Evolutionary conservation across 2,329 filamentous ascomycete genomes (phyloP).

Genomic region (Penicillium sp.): DNA sequence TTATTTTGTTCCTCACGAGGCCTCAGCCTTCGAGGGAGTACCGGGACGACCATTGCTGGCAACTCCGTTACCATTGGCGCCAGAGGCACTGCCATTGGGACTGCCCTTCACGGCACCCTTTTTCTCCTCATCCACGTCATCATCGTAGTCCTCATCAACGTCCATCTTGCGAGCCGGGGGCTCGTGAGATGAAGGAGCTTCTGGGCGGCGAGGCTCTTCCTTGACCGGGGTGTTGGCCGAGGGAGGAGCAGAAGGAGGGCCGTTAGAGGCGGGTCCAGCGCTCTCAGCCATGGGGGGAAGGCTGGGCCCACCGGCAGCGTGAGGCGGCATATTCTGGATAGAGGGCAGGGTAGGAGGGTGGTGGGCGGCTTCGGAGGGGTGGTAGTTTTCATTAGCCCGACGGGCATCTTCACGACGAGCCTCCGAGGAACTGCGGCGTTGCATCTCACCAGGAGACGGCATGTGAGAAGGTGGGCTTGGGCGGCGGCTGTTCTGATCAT

Average conservation of each 20-base stretch:
- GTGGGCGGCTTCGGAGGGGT: conserved; percentile 90
- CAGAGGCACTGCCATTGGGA: conserved; percentile 32
- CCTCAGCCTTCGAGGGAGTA: conserved; percentile 34
- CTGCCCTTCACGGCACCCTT: conserved; percentile 39
- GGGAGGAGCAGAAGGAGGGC: conserved; percentile 40
- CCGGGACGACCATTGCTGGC: conserved; percentile 25
- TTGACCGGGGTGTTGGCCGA: conserved; percentile 54
- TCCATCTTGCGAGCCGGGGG: conserved; percentile 94
- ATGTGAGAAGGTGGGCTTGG: conserved; percentile 56
- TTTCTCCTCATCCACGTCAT: conserved; percentile 83
- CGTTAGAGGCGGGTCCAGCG: conserved; percentile 41
- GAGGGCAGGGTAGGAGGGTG: conserved; percentile 67
- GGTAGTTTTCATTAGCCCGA: conserved; percentile 74
- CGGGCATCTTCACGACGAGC: conserved; percentile 67
- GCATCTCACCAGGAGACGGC: conserved; percentile 68
- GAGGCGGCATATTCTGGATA: conserved; percentile 46
- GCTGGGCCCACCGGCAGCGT: conserved; percentile 53
- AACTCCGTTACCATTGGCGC: conserved; percentile 29
- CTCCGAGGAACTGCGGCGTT: conserved; percentile 77
- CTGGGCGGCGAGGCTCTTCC: conserved; percentile 56
- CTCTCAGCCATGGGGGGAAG: conserved; percentile 57
- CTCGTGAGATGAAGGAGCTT: conserved; percentile 63
- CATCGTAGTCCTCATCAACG: conserved; percentile 95
- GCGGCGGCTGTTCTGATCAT: conserved; percentile 78
- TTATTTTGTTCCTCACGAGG: conserved; percentile 21